Percentiles rank a stretch among this genome's conserved stretches.
Evolutionary conservation across 2,329 filamentous ascomycete genomes (phyloP).

Genomic region (Blastomyces emzantsi): DNA sequence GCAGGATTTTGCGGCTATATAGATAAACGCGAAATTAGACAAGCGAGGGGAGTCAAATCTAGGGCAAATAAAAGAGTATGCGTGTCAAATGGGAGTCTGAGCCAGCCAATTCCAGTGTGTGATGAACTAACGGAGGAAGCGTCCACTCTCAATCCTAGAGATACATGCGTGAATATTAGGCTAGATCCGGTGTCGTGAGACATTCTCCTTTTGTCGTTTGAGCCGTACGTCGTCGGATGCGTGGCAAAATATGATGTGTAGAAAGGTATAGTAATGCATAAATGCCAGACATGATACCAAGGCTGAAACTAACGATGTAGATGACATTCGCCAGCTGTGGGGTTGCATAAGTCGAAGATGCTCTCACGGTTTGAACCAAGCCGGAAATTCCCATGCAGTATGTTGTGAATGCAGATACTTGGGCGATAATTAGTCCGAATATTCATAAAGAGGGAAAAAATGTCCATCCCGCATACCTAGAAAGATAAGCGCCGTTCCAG

Average conservation of each 20-base stretch:
- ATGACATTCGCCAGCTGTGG: background rate
- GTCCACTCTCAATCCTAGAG: background rate
- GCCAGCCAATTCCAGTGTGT: background rate
- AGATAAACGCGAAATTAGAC: background rate
- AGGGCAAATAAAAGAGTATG: background rate
- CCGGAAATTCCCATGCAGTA: background rate
- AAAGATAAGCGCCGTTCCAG: conserved; percentile 3
- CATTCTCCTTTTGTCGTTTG: background rate
- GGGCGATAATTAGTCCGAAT: background rate
- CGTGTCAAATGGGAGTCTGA: background rate
- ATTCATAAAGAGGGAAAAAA: background rate
- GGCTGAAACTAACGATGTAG: background rate
- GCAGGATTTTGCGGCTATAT: background rate
- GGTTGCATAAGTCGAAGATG: background rate
- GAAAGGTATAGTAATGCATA: background rate
- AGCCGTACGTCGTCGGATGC: background rate
- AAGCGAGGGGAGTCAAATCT: too few relatives aligned
- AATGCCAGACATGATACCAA: background rate
- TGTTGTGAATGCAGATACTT: background rate
- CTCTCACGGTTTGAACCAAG: background rate
- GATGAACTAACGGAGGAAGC: background rate
- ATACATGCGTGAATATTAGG: background rate
- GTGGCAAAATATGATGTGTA: background rate
- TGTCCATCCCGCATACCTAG: background rate
- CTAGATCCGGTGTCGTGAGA: background rate